Evolutionary conservation across 768 basidiomycete genomes (phyloP).

Genomic region (Hericium coralloides): DNA sequence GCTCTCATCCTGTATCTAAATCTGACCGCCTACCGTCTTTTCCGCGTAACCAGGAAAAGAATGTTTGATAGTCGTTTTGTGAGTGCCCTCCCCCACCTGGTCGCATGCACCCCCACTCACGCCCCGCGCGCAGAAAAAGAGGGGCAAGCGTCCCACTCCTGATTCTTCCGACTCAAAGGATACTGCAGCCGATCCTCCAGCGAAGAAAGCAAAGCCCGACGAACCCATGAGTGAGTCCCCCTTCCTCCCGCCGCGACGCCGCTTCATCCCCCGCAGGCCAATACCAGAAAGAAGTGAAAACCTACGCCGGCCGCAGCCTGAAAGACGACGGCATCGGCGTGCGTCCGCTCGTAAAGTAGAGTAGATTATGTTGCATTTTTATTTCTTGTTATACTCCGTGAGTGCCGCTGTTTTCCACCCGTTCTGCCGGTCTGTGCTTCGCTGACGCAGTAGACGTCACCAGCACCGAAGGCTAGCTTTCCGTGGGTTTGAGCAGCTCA

Average conservation of each 20-base stretch:
- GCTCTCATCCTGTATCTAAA: background rate
- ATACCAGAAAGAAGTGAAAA: conserved; percentile 34
- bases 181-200: conserved; percentile 26
- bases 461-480: too few relatives aligned
- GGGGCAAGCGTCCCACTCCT: conserved; percentile 47
- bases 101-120: background rate
- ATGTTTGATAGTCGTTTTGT: conserved; percentile 56
- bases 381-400: background rate
- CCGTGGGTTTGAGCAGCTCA: too few relatives aligned
- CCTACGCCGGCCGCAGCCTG: conserved; percentile 28
- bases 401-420: too few relatives aligned
- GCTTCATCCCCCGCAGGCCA: conserved; percentile 19
- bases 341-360: conserved; percentile 35
- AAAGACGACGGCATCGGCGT: conserved; percentile 36
- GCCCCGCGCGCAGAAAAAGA: conserved; percentile 34
- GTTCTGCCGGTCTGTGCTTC: background rate
- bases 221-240: conserved; percentile 25
- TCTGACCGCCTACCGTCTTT: background rate
- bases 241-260: background rate
- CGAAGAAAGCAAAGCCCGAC: conserved; percentile 32
- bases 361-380: background rate
- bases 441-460: background rate
- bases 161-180: conserved; percentile 26
- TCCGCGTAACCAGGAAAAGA: conserved; percentile 37
- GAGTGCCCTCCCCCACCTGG: conserved; percentile 19